Evolutionary conservation across 768 basidiomycete species (phyloP), one percentile per base, ranked within the genome.

Genomic region (Lyophyllum semitale): DNA sequence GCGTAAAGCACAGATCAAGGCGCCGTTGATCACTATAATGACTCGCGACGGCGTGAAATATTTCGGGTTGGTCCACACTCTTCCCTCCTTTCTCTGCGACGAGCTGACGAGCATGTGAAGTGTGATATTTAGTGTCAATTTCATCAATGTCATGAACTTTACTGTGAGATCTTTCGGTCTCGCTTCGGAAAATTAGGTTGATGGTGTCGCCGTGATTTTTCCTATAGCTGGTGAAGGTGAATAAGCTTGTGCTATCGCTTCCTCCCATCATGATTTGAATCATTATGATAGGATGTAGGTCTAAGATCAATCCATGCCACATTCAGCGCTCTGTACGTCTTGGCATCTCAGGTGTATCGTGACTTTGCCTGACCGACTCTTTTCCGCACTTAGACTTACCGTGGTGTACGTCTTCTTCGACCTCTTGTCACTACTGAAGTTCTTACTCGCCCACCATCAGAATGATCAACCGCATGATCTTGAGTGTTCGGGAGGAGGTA

Each of bases 11-110:
- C 30, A 54, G n/a, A 51, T 60, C 4, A 46, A 57, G 33, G 53
- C 59, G 9, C 59, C 59, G 4, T 43, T 60, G 17, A 27, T 60
- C 32, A 46, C 51, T 11, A 42, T 60, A 29, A 44, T 60, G 12
- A 60, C 59, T 12, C 48, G 50, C 9, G 55, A 60, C 45, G 59
- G 59, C 2, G 40, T 60, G 27, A 57, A 57, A 47, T 55, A 60
- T 32, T 60, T 60, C 32, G 48, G 55, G 59, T 57, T 38, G 32
- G 54, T 35, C 12, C 8, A 48, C 5, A 11, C 9, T 29, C 17
- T 33, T 2, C 26, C 22, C 15, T 27, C 8, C 13, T 22, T 37
- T 4, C 4, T 18, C 5, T 23, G 8, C 2, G n/a, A 25, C 32
- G 9, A 9, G 26, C 46, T 48, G 18, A 48, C 23, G 18, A 38